Percentiles rank a stretch among this genome's conserved stretches.
These are phyloP conservation scores for Flammula alnicola DNA, from an alignment of 1,284 basidiomycete species.

Conservation along the genomic window DNA sequence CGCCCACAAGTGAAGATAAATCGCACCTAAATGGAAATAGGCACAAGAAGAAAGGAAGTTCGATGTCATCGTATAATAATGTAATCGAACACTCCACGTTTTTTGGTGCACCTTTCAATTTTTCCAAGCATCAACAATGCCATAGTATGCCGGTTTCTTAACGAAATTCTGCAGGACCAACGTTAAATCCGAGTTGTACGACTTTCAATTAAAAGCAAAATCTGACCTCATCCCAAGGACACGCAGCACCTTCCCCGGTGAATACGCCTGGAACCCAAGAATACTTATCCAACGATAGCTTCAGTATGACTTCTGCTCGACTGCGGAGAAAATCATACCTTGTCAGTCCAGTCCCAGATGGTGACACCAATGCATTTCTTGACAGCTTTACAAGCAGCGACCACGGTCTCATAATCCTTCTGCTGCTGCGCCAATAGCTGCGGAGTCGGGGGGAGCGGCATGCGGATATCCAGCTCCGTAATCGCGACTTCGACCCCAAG, in stretches of 20 bases:
- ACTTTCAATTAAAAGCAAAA: background rate
- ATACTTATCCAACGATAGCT: too few species aligned
- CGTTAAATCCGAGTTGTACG: background rate
- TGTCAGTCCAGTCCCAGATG: constrained; percentile 55
- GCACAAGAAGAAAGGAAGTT: background rate
- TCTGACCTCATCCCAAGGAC: constrained; percentile 51
- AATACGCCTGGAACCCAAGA: constrained; percentile 56
- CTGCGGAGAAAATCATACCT: constrained; percentile 5
- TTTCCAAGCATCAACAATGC: constrained; percentile 23
- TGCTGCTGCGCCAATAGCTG: constrained; percentile 53
- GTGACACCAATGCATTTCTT: constrained; percentile 54
- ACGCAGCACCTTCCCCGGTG: constrained; percentile 49
- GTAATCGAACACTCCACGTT: background rate
- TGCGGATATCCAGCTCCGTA: constrained; percentile 62
- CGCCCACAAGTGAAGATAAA: too few species aligned
- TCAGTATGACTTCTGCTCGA: too few species aligned
- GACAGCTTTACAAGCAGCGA: constrained; percentile 56
- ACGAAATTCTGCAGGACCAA: constrained; percentile 16
- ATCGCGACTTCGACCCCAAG: constrained; percentile 61
- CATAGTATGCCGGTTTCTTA: constrained; percentile 29
- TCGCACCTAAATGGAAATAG: too few species aligned
- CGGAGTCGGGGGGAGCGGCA: constrained; percentile 52
- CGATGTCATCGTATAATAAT: background rate
- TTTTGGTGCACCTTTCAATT: constrained; percentile 1
- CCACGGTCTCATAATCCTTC: constrained; percentile 56